Base-by-base conservation (phyloP, 2,329 filamentous ascomycete species). In the Lachnellula suecica region DNA sequence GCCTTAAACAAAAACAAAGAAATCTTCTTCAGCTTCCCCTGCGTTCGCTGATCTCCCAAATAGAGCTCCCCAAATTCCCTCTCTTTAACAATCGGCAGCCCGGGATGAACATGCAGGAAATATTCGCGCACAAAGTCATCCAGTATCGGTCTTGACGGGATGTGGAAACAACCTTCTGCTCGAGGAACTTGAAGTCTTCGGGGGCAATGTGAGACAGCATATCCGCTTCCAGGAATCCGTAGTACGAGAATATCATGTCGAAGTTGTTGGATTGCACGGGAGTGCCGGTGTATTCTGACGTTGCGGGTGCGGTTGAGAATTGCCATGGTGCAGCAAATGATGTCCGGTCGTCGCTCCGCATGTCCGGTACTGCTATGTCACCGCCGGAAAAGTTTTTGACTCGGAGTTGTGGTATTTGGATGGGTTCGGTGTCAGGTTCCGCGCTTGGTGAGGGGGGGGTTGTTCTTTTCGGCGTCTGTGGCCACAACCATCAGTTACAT, bases 71-170 rank as follows among this genome's bases (percentile, higher is more conserved):
- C 79, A 50, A 78, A 76, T 37, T 75, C 69, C 0, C 72, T 73
- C 59, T 80, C 73, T 45, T 75, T 70, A 24, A 76, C 56, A 20
- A 77, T 61, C 0, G 74, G 74, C 25, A 76, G 62, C 25, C 74
- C 57, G 1, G 74, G 73, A 49, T 77, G 74, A n/a, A 76, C 72
- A 48, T 76, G 73, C 11, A 76, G 61, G 50, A 76, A 77, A 56
- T 75, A 77, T 44, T 76, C 72, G 57, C 73, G 70, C 4, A 79
- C 67, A 52, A 81, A 78, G 45, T 77, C 74, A 47, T 78, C 72
- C 74, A 80, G 7, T 76, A 77, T 27, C 71, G 67, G 3, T 75
- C 76, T 52, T 72, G 69, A 56, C 76, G 75, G 37, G 72, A 76
- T 59, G 78, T 54, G 51, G n/a, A 57, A 57, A 13, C 54, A 57